Base-by-base conservation (phyloP, 2,329 filamentous ascomycete species). In the Sphaceloma murrayae region DNA sequence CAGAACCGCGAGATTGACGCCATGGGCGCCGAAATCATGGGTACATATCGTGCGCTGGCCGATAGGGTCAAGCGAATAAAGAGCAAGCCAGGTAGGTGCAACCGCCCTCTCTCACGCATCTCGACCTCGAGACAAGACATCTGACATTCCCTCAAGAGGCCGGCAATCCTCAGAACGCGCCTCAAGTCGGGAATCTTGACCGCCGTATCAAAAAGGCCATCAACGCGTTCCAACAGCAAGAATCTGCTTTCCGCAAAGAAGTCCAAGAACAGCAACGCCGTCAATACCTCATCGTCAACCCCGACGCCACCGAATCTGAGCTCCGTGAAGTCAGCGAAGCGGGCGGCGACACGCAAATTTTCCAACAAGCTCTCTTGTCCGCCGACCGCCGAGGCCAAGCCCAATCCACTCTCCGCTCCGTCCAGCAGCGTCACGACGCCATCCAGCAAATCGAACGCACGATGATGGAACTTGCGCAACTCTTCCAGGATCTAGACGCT, bases 401-500 rank as follows among this genome's bases (percentile, higher is more conserved):
- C 31, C 80, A 82, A 52, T 77, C 80, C 27, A 85, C 86, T 26
- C 73, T 94, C 46, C 76, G 75, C 53, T 85, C 85, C 52, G 86
- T 94, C 26, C 76, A 82, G 62, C 78, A 84, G 57, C 82, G 91
- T 53, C 87, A 94, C 62, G 78, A 78, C 43, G 87, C 85, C 31
- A 83, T 98, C 53, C 77, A 87, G 65, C 89, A 93, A 73, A 94
- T 96, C 58, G 87, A 94, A 68, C 72, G 77, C 58, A 84, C 93
- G 60, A 84, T 96, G 75, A 78, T 85, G 8, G 84, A 94, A 64
- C 72, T 98, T 46, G 78, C 83, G 4, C 78, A 91, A 63, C 70
- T 96, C 45, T 94, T 95, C 76, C 77, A 87, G 60, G 82, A 95
- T 54, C 81, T 96, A 67, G 85, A 94, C 54, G 78, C 80, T 22